Evolutionary conservation across 768 basidiomycete species (phyloP), one percentile per base, ranked within the genome.

Genomic region (Boletus pseudo-olivaceus): DNA sequence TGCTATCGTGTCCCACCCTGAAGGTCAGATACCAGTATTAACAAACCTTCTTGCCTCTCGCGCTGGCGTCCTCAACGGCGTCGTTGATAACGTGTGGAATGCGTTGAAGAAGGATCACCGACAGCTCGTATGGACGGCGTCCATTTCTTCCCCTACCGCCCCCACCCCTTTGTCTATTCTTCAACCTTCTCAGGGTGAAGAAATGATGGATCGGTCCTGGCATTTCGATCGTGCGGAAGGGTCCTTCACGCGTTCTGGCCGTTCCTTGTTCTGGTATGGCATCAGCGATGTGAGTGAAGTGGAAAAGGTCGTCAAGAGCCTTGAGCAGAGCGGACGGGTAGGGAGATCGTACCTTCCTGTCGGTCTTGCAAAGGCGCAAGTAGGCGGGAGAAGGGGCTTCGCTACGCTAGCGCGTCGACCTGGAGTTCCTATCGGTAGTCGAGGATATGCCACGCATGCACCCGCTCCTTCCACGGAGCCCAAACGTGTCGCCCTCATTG

Each of bases 211-310:
- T 73, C 85, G 95, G 38, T 82, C 88, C 4, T 99, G 97, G 97
- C 96, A 99, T 75, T 99, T 98, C 64, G 96, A 99, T 76, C 85
- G 94, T 51, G 93, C 97, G 0, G 95, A 98, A 62, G 97, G 97
- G 1, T 93, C 90, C 72, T 99, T 99, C 77, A 96, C 94, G 17
- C 81, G 97, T 37, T 91, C 91, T 17, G 95, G 96, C 19, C 85
- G 85, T 73, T 94, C 87, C 65, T 73, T 99, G 66, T 98, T 97
- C 82, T 99, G 97, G 96, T 98, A 96, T 67, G 97, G 97, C 41
- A 79, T 98, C 27, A 86, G 88, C 58, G 91, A 95, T 63, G 84
- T 96, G 27, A 82, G 82, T 50, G 95, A 98, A 72, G 92, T 99
- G 29, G 94, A 99, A 80, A 79, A 73, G 63, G 80, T 87, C 55